phyloP scores from a whole-genome alignment of 192 early-diverging fungal species.

The Rhizophagus prolifer region DNA sequence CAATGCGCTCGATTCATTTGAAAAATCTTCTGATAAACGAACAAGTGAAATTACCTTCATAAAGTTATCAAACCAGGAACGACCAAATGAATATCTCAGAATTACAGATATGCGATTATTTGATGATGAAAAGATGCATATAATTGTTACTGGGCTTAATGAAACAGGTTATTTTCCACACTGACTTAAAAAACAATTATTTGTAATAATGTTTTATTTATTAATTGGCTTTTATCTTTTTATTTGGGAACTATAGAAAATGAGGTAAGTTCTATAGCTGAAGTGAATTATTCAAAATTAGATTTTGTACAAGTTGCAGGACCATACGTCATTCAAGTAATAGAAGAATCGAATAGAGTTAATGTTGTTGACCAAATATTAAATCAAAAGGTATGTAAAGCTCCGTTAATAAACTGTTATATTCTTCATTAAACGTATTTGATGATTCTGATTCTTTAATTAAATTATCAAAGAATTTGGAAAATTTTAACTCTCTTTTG shows the following conservation, averaged over 20 bases:
- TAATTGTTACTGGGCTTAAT: not conserved
- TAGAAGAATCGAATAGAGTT: not conserved
- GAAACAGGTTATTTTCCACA: constrained; percentile 5
- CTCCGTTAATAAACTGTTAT: not conserved
- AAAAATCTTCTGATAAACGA: not conserved
- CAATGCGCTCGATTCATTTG: not conserved
- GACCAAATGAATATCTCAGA: not conserved
- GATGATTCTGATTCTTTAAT: not conserved
- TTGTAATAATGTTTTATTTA: not conserved
- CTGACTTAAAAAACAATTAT: not conserved
- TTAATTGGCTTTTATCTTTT: not conserved
- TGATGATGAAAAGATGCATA: constrained; percentile 20
- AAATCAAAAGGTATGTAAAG: not conserved
- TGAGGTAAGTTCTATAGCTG: constrained; percentile 13
- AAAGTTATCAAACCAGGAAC: not conserved
- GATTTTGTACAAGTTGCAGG: not conserved
- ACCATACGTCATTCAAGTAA: not conserved
- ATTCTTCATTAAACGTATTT: not conserved
- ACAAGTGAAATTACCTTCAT: not conserved
- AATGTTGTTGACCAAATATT: constrained; percentile 9
- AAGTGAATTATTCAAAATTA: constrained; percentile 15
- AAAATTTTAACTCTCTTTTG: not conserved
- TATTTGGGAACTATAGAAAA: not conserved
- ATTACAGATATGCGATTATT: constrained; percentile 18
- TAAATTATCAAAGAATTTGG: not conserved